Base-by-base conservation (phyloP, 768 basidiomycete species). In the Termitomyces bulborhizus region DNA sequence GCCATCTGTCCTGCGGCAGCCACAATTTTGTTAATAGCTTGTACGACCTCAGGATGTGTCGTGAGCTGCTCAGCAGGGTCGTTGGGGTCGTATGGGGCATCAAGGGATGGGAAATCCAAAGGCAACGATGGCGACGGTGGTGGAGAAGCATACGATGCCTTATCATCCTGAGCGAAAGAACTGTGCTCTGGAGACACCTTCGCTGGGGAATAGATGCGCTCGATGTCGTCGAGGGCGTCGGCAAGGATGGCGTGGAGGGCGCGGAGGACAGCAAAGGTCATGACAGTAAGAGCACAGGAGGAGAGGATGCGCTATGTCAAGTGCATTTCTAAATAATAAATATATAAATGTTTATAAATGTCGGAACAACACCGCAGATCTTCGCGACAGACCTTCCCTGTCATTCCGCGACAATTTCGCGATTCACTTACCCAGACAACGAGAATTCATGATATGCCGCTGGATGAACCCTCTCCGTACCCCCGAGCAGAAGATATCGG, bases 1-100 rank as follows among this genome's bases (percentile, higher is more conserved):
- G 79, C 71, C 55, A 90, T 69, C 63, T 90, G 88, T 3, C 83
- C 85, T 26, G 83, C 80, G 1, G 88, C 86, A 32, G 86, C 81
- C 34, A 88, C 77, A 44, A 89, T 84, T 57, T 74, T 77, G 54
- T 79, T 80, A 37, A 84, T 81, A 6, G 88, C 86, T 32, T 74
- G 72, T 7, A 77, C 72, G 4, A 85, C 85, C 12, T 69, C 73
- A 6, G 87, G 85, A 60, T 86, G 79, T 29, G 81, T 68, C 0
- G 81, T 81, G 46, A 88, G 74, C 36, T 69, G 67, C 63, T 89
- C 86, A 13, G 78, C 68, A 15, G 69, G 69, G 7, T 82, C 79
- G 15, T 64, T 64, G 8, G 78, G 63, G 41, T 77, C 71, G 60
- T 68, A 77, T 4, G 80, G 77, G 9, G 64, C 61, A 61, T 83